Conservation (phyloP, 495 filamentous ascomycete species). For the Penicillium angulare region DNA sequence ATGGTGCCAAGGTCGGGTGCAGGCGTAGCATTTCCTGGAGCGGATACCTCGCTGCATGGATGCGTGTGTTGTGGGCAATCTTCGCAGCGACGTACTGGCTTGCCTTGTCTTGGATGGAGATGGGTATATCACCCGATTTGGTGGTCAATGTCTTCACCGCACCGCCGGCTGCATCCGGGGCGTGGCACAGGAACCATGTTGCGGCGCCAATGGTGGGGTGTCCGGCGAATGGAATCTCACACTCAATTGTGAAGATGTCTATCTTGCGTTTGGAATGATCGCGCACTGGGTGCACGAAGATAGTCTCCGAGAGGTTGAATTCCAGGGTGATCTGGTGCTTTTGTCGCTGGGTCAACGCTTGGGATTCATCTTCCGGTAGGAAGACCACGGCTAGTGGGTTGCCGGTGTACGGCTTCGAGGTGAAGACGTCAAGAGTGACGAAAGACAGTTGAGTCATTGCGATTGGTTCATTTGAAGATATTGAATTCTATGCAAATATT, state of each 20-base stretch:
- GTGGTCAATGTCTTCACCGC: conserved; percentile 46
- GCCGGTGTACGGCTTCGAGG: conserved; percentile 34
- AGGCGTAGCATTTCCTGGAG: conserved; percentile 30
- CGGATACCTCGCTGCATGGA: conserved; percentile 47
- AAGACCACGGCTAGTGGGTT: conserved; percentile 45
- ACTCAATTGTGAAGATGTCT: conserved; percentile 66
- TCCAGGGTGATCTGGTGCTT: conserved; percentile 62
- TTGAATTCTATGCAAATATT: not conserved
- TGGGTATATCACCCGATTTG: conserved; percentile 61
- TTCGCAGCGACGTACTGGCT: conserved; percentile 42
- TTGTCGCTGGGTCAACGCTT: conserved; percentile 33
- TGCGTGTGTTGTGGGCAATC: conserved; percentile 66
- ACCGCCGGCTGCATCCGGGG: conserved; percentile 28
- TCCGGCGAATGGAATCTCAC: conserved; percentile 72
- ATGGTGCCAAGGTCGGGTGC: conserved; percentile 28
- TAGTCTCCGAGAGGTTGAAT: conserved; percentile 84
- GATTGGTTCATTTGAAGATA: not conserved
- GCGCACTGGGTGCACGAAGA: conserved; percentile 61
- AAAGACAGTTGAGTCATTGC: conserved; percentile 31
- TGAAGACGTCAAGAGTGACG: conserved; percentile 47
- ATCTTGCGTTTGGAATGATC: conserved; percentile 40
- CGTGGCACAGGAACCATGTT: conserved; percentile 46
- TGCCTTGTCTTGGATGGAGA: conserved; percentile 27
- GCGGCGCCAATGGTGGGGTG: conserved; percentile 76
- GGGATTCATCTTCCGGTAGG: conserved; percentile 25